A percentile compares a stretch with the other conserved stretches of the same genome.
Conservation (phyloP, 805 yeast species). For the Candida boidinii region DNA sequence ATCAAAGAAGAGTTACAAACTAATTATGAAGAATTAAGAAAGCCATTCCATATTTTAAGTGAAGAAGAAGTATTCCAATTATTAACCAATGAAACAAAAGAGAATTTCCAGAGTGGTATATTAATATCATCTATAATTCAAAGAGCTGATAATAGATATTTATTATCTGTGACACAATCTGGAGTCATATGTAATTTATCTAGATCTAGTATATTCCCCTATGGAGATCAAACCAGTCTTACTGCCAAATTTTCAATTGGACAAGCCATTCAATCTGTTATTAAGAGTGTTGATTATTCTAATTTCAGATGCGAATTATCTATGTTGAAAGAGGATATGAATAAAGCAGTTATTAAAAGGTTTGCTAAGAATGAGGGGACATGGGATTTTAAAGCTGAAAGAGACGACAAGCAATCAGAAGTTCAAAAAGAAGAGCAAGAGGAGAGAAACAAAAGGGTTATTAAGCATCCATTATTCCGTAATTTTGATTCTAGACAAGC, state of each 20-base stretch:
- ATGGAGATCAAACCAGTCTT: conserved; percentile 35
- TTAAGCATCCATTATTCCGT: conserved; percentile 87
- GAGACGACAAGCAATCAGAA: conserved; percentile 52
- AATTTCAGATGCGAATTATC: conserved; percentile 68
- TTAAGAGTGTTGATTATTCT: conserved; percentile 64
- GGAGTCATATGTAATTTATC: conserved; percentile 35
- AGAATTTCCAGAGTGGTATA: conserved; percentile 57
- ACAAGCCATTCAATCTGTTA: conserved; percentile 82
- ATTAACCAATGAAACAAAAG: conserved; percentile 79
- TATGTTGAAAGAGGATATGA: conserved; percentile 56
- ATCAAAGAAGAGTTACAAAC: conserved; percentile 81
- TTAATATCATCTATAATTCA: conserved; percentile 70
- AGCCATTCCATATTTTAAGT: conserved; percentile 55
- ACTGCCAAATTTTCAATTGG: conserved; percentile 41
- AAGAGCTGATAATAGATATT: conserved; percentile 42
- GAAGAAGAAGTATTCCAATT: conserved; percentile 74
- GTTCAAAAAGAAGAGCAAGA: conserved; percentile 54
- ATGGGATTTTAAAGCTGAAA: conserved; percentile 79
- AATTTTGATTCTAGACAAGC: conserved; percentile 83
- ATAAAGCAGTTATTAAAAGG: too few species aligned
- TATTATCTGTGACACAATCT: conserved; percentile 40
- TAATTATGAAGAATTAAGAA: conserved; percentile 81
- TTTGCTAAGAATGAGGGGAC: conserved; percentile 46
- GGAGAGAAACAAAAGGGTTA: conserved; percentile 62
- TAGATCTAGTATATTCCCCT: conserved; percentile 29